phyloP scores from a whole-genome alignment of 192 early-diverging fungal species.

The Backusella westeae region DNA sequence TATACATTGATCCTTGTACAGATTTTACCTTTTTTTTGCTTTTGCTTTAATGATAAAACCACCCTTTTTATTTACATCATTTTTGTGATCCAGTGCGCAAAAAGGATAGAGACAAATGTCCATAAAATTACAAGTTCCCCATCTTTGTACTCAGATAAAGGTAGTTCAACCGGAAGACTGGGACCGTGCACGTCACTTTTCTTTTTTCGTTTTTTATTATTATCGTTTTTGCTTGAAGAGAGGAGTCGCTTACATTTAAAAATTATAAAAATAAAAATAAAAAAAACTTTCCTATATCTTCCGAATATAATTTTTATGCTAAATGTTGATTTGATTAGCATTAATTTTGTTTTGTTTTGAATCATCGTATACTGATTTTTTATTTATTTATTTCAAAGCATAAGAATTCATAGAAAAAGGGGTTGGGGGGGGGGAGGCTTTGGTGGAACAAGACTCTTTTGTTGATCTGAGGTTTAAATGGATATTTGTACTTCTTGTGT shows the following conservation, averaged over 20 bases:
- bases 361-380: too few species aligned
- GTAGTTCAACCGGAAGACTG: not conserved
- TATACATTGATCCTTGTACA: not conserved
- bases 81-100: not conserved
- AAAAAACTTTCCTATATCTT: not conserved
- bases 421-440: not conserved
- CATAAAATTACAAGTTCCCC: not conserved
- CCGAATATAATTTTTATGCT: not conserved
- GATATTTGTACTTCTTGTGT: not conserved
- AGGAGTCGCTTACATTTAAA: not conserved
- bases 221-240: too few species aligned
- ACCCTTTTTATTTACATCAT: not conserved
- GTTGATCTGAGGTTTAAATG: not conserved
- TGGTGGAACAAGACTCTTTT: not conserved
- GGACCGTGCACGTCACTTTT: slow-evolving; percentile 5
- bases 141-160: not conserved
- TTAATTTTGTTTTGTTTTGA: not conserved
- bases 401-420: not conserved
- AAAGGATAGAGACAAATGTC: not conserved
- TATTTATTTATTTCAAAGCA: too few species aligned
- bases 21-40: not conserved
- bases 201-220: too few species aligned
- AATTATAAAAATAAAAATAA: not conserved
- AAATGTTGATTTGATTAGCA: not conserved
- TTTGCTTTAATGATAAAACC: not conserved